Evolutionary conservation across 1,284 basidiomycete species (phyloP), one percentile per base, ranked within the genome.

Genomic region (Coniophora puteana): DNA sequence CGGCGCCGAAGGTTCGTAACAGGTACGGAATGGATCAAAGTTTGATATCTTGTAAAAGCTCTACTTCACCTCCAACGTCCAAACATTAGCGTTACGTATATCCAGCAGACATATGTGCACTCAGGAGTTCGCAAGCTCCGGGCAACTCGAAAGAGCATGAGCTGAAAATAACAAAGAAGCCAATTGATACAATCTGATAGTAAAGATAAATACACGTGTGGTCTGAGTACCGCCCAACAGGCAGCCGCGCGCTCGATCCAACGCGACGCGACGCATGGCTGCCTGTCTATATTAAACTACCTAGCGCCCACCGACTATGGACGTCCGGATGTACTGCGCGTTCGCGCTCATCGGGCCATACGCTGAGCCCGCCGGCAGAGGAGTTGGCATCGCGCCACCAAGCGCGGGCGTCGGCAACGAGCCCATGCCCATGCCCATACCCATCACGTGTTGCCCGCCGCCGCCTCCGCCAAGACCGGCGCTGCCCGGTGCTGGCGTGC

Each of bases 311-410:
- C 79, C 74, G 28, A 75, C 80, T 51, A 86, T 73, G 30, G 74
- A 59, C 39, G 78, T 69, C 49, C 83, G 72, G 62, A 84, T 70
- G 55, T 78, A 85, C 20, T 75, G 75, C 20, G 78, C 80, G 52
- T 74, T 81, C 13, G 65, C 59, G 18, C 67, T 63, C 69, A 86
- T 72, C 32, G 78, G 71, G 22, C 74, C 75, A 56, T 83, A 85
- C 31, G 73, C 65, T 38, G 73, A 58, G 38, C 58, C 68, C 13
- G 72, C 63, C 6, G 73, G 68, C 51, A 82, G 62, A 28, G 72
- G 65, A 24, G 71, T 68, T 35, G 70, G 68, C 39, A 78, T 53
- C 16, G 68, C 63, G 8, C 70, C 71, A 30, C 50, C 57, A 41
- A 62, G 34, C 33, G 53, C 47, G 22, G 59, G 46, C n/a, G 48